Evolutionary conservation across 176 grass and related monocot genomes (phyloP), one percentile per base, ranked within the genome.

Genomic region (Bothriochloa decipiens): DNA sequence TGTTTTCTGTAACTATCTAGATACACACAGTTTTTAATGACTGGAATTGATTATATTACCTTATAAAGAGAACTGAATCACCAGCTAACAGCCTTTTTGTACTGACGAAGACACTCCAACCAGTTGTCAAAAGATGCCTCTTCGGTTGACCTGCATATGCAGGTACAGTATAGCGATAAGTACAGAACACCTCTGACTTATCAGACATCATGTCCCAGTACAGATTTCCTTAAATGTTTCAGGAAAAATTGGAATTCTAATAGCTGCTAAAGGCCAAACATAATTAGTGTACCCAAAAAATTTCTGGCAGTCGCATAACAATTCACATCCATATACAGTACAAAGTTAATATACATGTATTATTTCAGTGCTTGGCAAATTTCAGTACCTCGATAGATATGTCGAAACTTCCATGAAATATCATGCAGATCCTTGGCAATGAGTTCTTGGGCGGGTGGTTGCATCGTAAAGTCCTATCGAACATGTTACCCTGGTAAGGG

Each of bases 21-120:
- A 69, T 12, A 74, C 47, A 4, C 28, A 82, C 55, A 13, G 16
- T 35, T 83, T 80, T 80, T 11, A 64, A 83, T 80, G 79, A 73
- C 22, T 20, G 8, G 74, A 65, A 75, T 58, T 75, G 39, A 52
- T 82, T 11, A 71, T 61, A 20, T 20, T 86, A 98, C 96, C 96
- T 91, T 82, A 98, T 94, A 80, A 99, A 94, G 17, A 99, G 86
- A 86, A 99, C 93, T 80, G 97, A 99, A 81, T 99, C 97, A 71
- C 97, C 97, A 29, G 93, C 90, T 90, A 87, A 73, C 66, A 99
- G 90, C 79, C 90, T 92, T 84, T 99, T 99, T 23, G 93, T 96
- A 66, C 91, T 92, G 47, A 99, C 93, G 65, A 92, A 99, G 65
- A 99, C 91, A 83, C 97, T 99, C 97, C 97, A 99, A 74, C 97